Conservation (phyloP, 371 early-diverging fungal genomes). For the Cokeromyces recurvatus region DNA sequence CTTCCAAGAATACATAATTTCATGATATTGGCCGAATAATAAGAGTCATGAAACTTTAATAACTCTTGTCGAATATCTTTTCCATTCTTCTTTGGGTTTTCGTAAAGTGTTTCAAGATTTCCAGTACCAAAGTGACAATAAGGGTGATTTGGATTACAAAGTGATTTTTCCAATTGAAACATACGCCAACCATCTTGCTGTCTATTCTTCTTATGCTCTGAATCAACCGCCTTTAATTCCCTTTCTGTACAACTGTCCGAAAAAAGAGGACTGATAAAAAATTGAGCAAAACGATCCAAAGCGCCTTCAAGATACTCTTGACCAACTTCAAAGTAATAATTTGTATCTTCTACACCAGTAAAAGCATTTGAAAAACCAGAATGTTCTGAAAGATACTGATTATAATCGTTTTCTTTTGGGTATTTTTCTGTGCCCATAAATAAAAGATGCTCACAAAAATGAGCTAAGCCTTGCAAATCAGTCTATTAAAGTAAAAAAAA, state of each 20-base stretch:
- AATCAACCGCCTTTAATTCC: constrained; percentile 92
- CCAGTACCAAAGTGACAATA: constrained; percentile 85
- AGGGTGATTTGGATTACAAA: constrained; percentile 80
- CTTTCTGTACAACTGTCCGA: constrained; percentile 83
- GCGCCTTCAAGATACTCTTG: constrained; percentile 84
- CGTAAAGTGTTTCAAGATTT: constrained; percentile 78
- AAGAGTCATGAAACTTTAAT: constrained; percentile 81
- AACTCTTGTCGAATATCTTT: constrained; percentile 81
- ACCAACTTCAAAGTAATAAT: constrained; percentile 95
- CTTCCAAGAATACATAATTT: constrained; percentile 87
- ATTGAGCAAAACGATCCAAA: constrained; percentile 92
- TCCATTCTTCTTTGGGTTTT: constrained; percentile 64
- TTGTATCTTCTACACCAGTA: constrained; percentile 84
- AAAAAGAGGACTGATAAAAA: constrained; percentile 90
- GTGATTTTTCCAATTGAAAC: constrained; percentile 79
- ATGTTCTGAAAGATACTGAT: constrained; percentile 79
- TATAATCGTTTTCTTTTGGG: constrained; percentile 94
- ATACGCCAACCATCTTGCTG: constrained; percentile 85
- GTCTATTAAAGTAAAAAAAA: constrained; percentile 19
- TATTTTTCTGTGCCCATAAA: constrained; percentile 90
- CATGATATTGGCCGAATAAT: constrained; percentile 95
- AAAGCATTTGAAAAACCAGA: constrained; percentile 96
- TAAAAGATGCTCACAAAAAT: constrained; percentile 97
- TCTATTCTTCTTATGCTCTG: constrained; percentile 91
- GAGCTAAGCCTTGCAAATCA: constrained; percentile 90